Evolutionary conservation across 345 rosid genomes (phyloP), one percentile per base, ranked within the genome.

Genomic region (Gossypium ekmanianum): DNA sequence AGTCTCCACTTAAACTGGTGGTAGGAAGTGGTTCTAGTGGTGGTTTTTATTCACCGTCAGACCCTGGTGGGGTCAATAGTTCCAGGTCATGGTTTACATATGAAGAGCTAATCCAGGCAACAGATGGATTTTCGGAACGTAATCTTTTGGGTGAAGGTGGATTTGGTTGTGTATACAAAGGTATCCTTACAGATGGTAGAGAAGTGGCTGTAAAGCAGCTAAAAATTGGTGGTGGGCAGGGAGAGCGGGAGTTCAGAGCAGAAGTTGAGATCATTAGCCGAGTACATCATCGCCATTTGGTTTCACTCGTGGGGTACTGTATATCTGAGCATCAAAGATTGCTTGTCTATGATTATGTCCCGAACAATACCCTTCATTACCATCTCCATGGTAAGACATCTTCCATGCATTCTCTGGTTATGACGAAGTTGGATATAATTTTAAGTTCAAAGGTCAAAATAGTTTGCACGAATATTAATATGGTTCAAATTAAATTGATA

Each of bases 141-240:
- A 93, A 95, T 84, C 93, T 89, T 78, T 81, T 95, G 64, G 99
- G 99, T 63, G 97, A 95, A 89, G 99, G 99, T 78, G 99, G 99
- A 34, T 95, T 95, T 83, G 99, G 99, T 41, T 88, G 97, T 83
- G 99, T 95, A 26, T 91, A 93, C 81, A 95, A 93, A 91, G 99
- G 99, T 9, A 68, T 85, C 67, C 85, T 95, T 63, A 61, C 83
- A 18, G 97, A 95, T 73, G 94, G 92, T 75, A 88, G 94, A 83
- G 96, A 88, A 74, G 85, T 93, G 63, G 99, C 99, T 27, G 99
- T 95, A 55, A 95, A 95, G 78, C 98, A 95, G 84, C 85, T 95
- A 55, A 95, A 95, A 81, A 89, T 93, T 45, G 99, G 99, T 70
- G 97, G 98, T 71, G 88, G 94, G 43, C 99, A 95, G 67, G 99